Conservation (phyloP, 1,284 basidiomycete genomes). For the Trichosporon sp. region DNA sequence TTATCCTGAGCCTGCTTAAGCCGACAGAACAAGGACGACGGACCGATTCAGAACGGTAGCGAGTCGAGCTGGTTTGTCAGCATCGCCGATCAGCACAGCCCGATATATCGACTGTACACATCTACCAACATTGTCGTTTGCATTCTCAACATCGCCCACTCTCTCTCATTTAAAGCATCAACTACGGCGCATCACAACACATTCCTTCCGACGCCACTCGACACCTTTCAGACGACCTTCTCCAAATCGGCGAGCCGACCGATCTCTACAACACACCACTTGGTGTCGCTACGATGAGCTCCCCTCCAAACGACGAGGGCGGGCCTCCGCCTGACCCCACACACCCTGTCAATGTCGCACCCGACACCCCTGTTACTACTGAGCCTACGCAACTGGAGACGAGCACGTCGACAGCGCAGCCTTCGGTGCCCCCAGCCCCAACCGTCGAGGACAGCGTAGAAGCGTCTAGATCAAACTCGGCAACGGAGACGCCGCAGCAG, state of each 20-base stretch:
- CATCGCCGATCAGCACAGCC: not conserved
- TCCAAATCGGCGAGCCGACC: not conserved
- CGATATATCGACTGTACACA: not conserved
- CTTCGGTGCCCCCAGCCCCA: not conserved
- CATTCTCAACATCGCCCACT: not conserved
- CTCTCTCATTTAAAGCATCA: not conserved
- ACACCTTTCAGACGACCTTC: not conserved
- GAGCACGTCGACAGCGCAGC: not conserved
- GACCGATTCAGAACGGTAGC: not conserved
- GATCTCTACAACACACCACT: not conserved
- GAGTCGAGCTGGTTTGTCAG: constrained; percentile 2
- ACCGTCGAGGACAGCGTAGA: not conserved
- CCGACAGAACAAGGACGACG: not conserved
- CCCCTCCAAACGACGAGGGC: constrained; percentile 2
- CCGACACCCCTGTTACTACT: not conserved
- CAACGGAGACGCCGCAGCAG: not conserved
- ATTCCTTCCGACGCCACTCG: not conserved
- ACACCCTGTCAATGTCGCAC: not conserved
- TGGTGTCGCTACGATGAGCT: constrained; percentile 3
- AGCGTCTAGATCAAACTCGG: not conserved
- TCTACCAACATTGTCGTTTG: not conserved
- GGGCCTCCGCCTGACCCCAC: constrained; percentile 3
- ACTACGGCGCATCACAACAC: not conserved
- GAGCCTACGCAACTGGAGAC: not conserved
- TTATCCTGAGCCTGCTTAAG: not conserved